Conservation (phyloP, 768 basidiomycete species). For the Lentinula guzmanii region DNA sequence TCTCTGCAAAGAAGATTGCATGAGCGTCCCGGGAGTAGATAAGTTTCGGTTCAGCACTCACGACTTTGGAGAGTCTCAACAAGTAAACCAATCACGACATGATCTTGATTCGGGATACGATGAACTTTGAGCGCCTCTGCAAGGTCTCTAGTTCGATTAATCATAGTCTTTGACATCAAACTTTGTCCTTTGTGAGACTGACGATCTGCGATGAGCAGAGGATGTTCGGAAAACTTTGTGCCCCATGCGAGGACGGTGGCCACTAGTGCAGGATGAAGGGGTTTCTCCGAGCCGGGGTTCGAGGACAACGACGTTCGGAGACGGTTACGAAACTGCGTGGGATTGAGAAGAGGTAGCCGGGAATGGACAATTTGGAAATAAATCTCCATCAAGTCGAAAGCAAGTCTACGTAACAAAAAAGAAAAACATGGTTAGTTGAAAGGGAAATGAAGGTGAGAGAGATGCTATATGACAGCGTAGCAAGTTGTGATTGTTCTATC, state of each 20-base stretch:
- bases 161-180: constrained; percentile 67
- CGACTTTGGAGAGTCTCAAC: constrained; percentile 85
- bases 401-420: constrained; percentile 53
- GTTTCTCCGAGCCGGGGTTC: constrained; percentile 29
- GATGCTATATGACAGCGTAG: constrained; percentile 10
- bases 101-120: constrained; percentile 70
- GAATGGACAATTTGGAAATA: constrained; percentile 93
- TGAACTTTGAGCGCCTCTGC: constrained; percentile 86
- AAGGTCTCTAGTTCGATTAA: constrained; percentile 78
- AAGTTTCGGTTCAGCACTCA: constrained; percentile 36
- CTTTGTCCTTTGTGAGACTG: constrained; percentile 67
- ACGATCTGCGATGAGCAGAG: constrained; percentile 74
- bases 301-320: constrained; percentile 41
- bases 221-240: constrained; percentile 90
- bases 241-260: constrained; percentile 91
- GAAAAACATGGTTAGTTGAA: constrained; percentile 10
- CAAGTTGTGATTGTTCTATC: constrained; percentile 9
- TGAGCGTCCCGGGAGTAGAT: neutral
- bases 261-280: constrained; percentile 66
- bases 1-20: constrained; percentile 39
- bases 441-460: constrained; percentile 19
- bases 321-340: constrained; percentile 70
- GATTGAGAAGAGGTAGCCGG: constrained; percentile 82
- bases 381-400: constrained; percentile 89
- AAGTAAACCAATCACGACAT: constrained; percentile 75